Evolutionary conservation across 306 rosid species (phyloP), one percentile per base, ranked within the genome.

Genomic region (Rosa rugosa): DNA sequence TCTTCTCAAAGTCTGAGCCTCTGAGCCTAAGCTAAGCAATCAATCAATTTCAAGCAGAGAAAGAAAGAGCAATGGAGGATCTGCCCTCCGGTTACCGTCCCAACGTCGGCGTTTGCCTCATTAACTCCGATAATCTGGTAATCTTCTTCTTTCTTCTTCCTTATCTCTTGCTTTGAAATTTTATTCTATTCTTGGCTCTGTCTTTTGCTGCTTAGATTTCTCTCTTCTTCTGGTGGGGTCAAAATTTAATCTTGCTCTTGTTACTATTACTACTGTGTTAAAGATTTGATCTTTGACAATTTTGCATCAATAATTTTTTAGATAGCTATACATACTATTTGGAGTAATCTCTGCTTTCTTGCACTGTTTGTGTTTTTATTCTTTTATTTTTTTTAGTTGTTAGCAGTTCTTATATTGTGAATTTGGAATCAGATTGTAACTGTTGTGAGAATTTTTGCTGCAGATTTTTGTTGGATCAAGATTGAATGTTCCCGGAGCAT

Each of bases 401-500:
- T 18, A 14, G 20, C 25, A 12, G 47, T n/a, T 66, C 12, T 64
- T 38, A 31, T 7, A 12, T 56, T n/a, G 63, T 27, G 38, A 5
- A 41, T 47, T 67, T 79, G 78, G 47, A 34, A 75, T 38, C 71
- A 25, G 71, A 22, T 40, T 31, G 34, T 66, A 71, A 75, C 73
- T 77, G 71, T 53, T 36, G 6, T 22, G 73, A 75, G 73, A 71
- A 75, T 81, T 81, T 31, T 80, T 46, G 42, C 62, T 76, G 72
- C 88, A 95, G 99, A 77, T 95, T 77, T 95, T 95, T 54, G 99
- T 95, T 73, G 99, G 93, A 47, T 95, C 99, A 51, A 91, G 91
- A 79, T 85, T 95, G 88, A 95, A 95, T 85, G 98, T 95, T 85
- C 99, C 99, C 6, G 99, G 99, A 87, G 99, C 98, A 84, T 95